phyloP scores from a whole-genome alignment of 163 green algal species.

The Scenedesmus sp. region DNA sequence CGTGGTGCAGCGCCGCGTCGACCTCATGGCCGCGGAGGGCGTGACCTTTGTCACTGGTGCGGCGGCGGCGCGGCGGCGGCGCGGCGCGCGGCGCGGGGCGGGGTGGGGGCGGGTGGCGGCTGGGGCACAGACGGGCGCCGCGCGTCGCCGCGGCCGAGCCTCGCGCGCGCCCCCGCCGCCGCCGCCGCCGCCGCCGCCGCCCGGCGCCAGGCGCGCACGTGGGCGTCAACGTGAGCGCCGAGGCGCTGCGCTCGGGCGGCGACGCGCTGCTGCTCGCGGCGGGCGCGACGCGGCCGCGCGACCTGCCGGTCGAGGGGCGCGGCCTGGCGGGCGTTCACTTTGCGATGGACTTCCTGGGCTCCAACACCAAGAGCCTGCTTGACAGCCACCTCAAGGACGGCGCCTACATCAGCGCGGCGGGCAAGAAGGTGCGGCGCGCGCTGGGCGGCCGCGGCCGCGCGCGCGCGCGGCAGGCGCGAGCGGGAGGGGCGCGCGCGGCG shows the following conservation, averaged over 20 bases:
- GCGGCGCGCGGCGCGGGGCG: too few relatives aligned
- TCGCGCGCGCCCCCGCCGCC: too few relatives aligned
- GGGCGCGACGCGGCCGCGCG: constrained; percentile 89
- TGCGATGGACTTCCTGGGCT: constrained; percentile 95
- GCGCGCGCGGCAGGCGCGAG: too few relatives aligned
- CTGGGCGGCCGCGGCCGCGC: too few relatives aligned
- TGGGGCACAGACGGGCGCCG: too few relatives aligned
- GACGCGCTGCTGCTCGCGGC: constrained; percentile 91
- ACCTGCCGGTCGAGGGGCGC: constrained; percentile 84
- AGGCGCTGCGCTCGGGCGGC: constrained; percentile 61
- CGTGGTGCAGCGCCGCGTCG: constrained; percentile 94
- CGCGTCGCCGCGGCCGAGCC: too few relatives aligned
- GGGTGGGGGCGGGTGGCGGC: too few relatives aligned
- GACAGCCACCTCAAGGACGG: constrained; percentile 81
- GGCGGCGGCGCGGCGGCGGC: too few relatives aligned
- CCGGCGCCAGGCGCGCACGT: constrained; percentile 75
- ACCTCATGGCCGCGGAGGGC: constrained; percentile 93
- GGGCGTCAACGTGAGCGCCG: constrained; percentile 70
- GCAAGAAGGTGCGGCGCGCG: constrained; percentile 50
- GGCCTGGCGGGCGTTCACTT: constrained; percentile 90
- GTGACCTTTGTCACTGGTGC: constrained; percentile 80
- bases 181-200: too few relatives aligned
- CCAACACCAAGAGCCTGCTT: constrained; percentile 93
- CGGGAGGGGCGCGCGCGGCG: too few relatives aligned
- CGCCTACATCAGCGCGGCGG: constrained; percentile 86